Evolutionary conservation across 352 stramenopile species (phyloP), one percentile per base, ranked within the genome.

Genomic region (Plasmopara muralis): DNA sequence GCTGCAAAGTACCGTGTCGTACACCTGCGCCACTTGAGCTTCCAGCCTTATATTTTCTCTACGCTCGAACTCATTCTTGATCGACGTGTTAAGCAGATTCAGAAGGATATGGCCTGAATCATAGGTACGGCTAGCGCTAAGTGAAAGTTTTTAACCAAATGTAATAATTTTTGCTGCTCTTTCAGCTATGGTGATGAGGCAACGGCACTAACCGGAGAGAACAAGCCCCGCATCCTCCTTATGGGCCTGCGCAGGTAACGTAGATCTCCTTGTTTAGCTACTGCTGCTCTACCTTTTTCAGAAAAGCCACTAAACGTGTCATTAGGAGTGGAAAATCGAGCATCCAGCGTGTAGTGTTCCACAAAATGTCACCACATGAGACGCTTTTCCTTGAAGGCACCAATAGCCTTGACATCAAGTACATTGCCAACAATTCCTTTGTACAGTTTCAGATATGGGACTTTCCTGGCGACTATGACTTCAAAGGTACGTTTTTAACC

Each of bases 361-460:
- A 98, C 68, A 99, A 99, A 76, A 98, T 98, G 93, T 98, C 89
- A 42, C 95, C 96, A 5, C 95, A 99, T 60, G 95, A 99, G 75
- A 99, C 96, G 44, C 67, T 99, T 30, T 99, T 99, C 55, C 68
- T 97, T 13, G 85, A 95, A 57, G 75, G 74, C 50, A 96, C 87
- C 37, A 86, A 87, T 67, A 80, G 62, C 37, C 73, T 96, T 14
- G 88, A 96, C 61, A 96, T 97, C 65, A 96, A 97, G 56, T 95
- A 98, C 62, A 96, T 99, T 18, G 93, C 96, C 72, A 97, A 99
- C 76, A 99, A 98, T 50, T 91, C 93, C 25, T 95, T 98, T 42
- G 95, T 97, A 67, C 87, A 97, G 60, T 99, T 99, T 68, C 96
- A 98, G 62, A 98, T 99, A 68, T 98, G 93, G 91, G 97, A 99